Evolutionary conservation across 495 filamentous ascomycete species (phyloP).

Genomic region (Aspergillus nidulans): DNA sequence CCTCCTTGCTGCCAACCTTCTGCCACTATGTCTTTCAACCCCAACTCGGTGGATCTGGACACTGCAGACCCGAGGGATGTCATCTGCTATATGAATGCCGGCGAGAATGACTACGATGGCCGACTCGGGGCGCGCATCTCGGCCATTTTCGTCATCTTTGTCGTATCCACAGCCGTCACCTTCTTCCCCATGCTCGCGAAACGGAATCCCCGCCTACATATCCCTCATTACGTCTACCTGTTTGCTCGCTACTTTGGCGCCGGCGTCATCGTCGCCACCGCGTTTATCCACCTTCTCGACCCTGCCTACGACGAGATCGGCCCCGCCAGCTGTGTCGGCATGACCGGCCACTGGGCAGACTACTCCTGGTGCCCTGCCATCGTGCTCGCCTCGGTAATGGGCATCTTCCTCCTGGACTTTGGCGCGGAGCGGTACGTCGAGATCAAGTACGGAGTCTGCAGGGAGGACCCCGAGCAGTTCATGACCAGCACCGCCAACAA

Average conservation of each 20-base stretch:
- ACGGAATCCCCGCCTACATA: conserved; percentile 23
- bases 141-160: conserved; percentile 42
- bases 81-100: conserved; percentile 21
- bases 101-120: conserved; percentile 41
- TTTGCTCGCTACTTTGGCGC: conserved; percentile 70
- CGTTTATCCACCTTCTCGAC: conserved; percentile 57
- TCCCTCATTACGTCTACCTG: conserved; percentile 65
- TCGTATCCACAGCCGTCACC: conserved; percentile 39
- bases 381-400: conserved; percentile 29
- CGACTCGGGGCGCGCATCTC: conserved; percentile 40
- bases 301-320: conserved; percentile 53
- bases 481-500: conserved; percentile 1
- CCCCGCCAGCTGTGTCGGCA: conserved; percentile 47
- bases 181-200: conserved; percentile 56
- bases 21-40: conserved; percentile 1
- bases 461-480: conserved; percentile 1
- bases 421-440: conserved; percentile 50
- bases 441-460: conserved; percentile 39
- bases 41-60: conserved; percentile 32
- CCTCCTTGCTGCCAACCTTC: background rate
- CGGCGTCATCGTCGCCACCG: conserved; percentile 68
- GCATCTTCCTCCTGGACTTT: conserved; percentile 42
- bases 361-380: conserved; percentile 44
- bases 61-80: conserved; percentile 30
- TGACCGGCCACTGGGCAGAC: conserved; percentile 47